Percentiles rank a stretch among this genome's conserved stretches.
phyloP scores from a whole-genome alignment of 2,329 filamentous ascomycete genomes.

The Bisporella sp. region DNA sequence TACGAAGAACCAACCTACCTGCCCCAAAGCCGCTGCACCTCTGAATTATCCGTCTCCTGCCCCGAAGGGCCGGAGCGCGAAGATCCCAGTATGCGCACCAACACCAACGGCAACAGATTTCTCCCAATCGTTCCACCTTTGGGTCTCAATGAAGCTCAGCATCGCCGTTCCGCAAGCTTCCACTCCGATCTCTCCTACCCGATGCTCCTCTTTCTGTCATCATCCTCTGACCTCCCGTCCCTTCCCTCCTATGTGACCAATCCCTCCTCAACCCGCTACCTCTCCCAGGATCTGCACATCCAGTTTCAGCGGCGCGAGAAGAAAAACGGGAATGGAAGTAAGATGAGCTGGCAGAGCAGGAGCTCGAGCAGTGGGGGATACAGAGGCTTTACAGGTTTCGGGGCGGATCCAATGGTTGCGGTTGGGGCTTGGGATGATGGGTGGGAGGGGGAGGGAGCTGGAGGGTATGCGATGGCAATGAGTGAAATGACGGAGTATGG shows the following conservation, averaged over 20 bases:
- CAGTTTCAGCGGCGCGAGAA: neutral
- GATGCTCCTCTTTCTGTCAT: conserved; percentile 12
- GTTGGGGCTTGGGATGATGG: neutral
- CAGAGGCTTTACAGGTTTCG: neutral
- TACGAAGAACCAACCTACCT: neutral
- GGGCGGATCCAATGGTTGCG: neutral
- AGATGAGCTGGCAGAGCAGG: neutral
- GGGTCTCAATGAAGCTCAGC: conserved; percentile 9
- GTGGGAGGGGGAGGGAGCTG: neutral
- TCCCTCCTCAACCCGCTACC: conserved; percentile 1
- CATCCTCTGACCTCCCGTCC: conserved; percentile 1
- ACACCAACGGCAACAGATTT: conserved; percentile 4
- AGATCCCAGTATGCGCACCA: conserved; percentile 9
- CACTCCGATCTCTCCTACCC: conserved; percentile 10
- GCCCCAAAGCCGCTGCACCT: neutral
- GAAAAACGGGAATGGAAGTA: neutral
- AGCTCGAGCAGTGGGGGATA: neutral
- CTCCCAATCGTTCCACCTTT: conserved; percentile 8
- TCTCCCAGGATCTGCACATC: conserved; percentile 8
- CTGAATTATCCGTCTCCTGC: neutral
- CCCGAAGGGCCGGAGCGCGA: conserved; percentile 18
- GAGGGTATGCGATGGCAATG: neutral
- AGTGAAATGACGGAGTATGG: conserved; percentile 1
- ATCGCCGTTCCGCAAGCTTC: conserved; percentile 10
- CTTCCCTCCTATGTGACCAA: neutral